Conservation (phyloP, 2,329 filamentous ascomycete species). For the Aspergillus hortae region DNA sequence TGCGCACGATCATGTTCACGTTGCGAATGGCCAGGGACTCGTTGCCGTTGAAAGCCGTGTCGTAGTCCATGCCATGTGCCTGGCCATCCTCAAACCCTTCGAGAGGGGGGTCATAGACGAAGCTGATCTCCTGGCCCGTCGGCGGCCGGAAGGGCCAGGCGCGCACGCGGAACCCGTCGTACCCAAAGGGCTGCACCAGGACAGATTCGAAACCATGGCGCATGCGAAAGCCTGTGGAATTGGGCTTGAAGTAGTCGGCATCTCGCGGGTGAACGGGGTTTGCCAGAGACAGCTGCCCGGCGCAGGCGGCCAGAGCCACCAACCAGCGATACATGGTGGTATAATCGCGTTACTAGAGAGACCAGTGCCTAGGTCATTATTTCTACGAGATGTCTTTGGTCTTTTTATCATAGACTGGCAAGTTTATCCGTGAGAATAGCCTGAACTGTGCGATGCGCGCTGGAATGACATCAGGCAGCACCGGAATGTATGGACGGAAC, state of each 20-base stretch:
- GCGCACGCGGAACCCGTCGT: slow-evolving; percentile 38
- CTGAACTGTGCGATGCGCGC: background rate
- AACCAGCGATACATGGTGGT: slow-evolving; percentile 2
- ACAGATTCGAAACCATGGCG: slow-evolving; percentile 39
- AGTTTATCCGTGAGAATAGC: slow-evolving; percentile 3
- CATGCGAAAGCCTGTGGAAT: slow-evolving; percentile 27
- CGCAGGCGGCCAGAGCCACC: background rate
- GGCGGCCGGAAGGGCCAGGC: slow-evolving; percentile 37
- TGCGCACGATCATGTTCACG: slow-evolving; percentile 35
- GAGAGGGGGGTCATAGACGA: slow-evolving; percentile 38
- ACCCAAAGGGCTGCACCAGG: slow-evolving; percentile 38
- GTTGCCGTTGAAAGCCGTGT: slow-evolving; percentile 31
- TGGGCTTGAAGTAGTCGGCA: slow-evolving; percentile 14
- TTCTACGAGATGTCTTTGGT: too few species aligned
- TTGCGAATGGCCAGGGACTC: slow-evolving; percentile 29
- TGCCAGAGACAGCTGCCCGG: background rate
- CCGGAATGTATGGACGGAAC: background rate
- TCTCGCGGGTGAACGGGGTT: background rate
- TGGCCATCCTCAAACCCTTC: slow-evolving; percentile 34
- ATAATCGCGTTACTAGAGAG: background rate
- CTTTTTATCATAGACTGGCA: background rate
- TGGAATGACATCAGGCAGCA: background rate
- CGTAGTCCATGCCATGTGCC: slow-evolving; percentile 30
- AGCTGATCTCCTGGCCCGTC: slow-evolving; percentile 34
- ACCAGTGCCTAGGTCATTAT: too few species aligned